A percentile compares a stretch with the other conserved stretches of the same genome.
These are phyloP conservation scores for Ceratobasidium sp. DNA, from an alignment of 1,284 basidiomycete species.

Conservation along the genomic window DNA sequence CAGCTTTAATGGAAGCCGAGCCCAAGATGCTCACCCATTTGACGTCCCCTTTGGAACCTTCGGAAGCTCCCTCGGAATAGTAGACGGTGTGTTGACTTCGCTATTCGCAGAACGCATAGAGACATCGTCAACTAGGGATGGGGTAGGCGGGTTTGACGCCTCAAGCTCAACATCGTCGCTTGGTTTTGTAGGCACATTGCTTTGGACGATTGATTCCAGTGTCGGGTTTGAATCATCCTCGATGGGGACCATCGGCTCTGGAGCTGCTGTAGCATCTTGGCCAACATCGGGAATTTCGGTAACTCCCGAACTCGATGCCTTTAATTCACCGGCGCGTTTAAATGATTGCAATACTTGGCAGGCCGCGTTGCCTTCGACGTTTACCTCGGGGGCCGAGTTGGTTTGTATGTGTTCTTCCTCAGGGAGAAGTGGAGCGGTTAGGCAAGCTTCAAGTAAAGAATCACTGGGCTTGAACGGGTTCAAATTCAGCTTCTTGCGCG, in stretches of 20 bases:
- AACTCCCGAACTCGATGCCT: background rate
- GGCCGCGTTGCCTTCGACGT: background rate
- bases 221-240: background rate
- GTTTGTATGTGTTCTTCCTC: background rate
- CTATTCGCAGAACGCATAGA: background rate
- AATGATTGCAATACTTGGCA: background rate
- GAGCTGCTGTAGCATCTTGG: background rate
- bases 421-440: background rate
- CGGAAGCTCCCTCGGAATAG: background rate
- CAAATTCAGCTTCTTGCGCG: background rate
- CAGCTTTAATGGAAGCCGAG: background rate
- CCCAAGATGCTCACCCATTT: background rate
- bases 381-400: background rate
- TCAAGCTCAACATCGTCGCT: background rate
- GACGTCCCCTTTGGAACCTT: background rate
- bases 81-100: background rate
- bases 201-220: background rate
- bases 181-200: no score
- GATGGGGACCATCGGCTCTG: background rate
- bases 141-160: background rate
- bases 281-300: background rate
- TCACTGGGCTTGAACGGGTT: background rate
- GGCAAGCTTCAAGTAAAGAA: background rate
- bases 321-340: background rate
- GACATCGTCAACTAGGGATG: background rate